phyloP scores from a whole-genome alignment of 345 rosid species.

The Eucalyptus sideroxylon region DNA sequence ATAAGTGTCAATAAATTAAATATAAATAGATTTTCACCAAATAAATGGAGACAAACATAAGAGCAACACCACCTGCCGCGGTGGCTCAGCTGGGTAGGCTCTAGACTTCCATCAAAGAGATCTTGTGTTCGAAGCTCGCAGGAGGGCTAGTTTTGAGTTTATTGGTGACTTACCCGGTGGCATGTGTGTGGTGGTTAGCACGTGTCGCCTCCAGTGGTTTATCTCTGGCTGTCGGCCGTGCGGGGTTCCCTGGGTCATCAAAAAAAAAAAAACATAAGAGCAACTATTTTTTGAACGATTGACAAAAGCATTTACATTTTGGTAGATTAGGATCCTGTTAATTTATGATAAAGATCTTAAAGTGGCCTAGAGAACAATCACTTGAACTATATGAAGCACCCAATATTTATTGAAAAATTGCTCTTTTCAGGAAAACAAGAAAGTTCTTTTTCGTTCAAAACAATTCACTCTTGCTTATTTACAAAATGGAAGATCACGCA shows the following conservation, averaged over 20 bases:
- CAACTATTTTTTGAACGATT: background rate
- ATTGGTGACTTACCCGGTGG: too few species aligned
- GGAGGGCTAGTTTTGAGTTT: too few species aligned
- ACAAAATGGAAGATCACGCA: background rate
- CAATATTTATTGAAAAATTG: background rate
- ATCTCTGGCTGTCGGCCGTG: fast-evolving
- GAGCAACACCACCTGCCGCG: too few species aligned
- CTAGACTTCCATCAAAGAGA: too few species aligned
- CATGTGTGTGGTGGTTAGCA: too few species aligned
- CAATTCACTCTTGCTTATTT: background rate
- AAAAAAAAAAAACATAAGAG: background rate
- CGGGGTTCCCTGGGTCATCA: fast-evolving
- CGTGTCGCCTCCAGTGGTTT: too few species aligned
- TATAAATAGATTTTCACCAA: background rate
- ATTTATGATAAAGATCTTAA: background rate
- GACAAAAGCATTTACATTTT: background rate
- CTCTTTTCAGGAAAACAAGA: background rate
- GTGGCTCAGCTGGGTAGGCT: too few species aligned
- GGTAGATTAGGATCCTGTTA: background rate
- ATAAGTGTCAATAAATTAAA: background rate
- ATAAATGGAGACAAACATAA: background rate
- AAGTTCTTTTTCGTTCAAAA: background rate
- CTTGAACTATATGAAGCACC: background rate
- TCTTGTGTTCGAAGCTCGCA: too few species aligned
- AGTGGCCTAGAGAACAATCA: background rate